Conservation (phyloP, 192 early-diverging fungal species). For the Podila minutissima region DNA sequence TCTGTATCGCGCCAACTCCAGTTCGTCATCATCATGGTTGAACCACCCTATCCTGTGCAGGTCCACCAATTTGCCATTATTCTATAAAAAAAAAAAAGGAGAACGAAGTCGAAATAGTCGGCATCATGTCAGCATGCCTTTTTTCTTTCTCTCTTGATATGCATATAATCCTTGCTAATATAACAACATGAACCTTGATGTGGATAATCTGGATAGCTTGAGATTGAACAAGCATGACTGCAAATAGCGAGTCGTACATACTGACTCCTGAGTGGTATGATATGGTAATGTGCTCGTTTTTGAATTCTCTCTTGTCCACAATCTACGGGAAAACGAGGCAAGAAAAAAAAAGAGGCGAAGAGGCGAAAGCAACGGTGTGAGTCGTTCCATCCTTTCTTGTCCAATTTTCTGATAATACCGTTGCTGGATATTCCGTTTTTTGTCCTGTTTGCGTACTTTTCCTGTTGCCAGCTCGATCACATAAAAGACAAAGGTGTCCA, state of each 20-base stretch:
- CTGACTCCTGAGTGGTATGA: slow-evolving; percentile 75
- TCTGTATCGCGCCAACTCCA: slow-evolving; percentile 55
- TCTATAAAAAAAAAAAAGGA: slow-evolving; percentile 32
- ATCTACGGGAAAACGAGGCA: slow-evolving; percentile 50
- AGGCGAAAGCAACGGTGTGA: slow-evolving; percentile 1
- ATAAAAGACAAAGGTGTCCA: slow-evolving; percentile 77
- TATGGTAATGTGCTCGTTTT: slow-evolving; percentile 71
- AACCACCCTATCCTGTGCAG: slow-evolving; percentile 70
- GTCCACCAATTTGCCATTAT: slow-evolving; percentile 63
- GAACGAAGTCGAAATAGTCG: background rate
- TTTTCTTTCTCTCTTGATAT: background rate
- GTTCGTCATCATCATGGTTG: slow-evolving; percentile 71
- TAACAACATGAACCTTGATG: slow-evolving; percentile 57
- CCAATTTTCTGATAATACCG: background rate
- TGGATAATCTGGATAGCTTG: slow-evolving; percentile 74
- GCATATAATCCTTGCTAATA: background rate
- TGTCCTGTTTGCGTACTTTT: slow-evolving; percentile 42
- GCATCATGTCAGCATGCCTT: background rate
- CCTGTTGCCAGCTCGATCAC: slow-evolving; percentile 68
- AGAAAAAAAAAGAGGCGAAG: background rate
- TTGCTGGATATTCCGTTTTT: background rate
- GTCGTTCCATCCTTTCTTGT: background rate
- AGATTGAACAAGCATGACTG: slow-evolving; percentile 75
- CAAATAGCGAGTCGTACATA: slow-evolving; percentile 67
- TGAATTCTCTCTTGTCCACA: slow-evolving; percentile 60